Evolutionary conservation across 495 filamentous ascomycete genomes (phyloP).

Genomic region (Immersiella caudata): DNA sequence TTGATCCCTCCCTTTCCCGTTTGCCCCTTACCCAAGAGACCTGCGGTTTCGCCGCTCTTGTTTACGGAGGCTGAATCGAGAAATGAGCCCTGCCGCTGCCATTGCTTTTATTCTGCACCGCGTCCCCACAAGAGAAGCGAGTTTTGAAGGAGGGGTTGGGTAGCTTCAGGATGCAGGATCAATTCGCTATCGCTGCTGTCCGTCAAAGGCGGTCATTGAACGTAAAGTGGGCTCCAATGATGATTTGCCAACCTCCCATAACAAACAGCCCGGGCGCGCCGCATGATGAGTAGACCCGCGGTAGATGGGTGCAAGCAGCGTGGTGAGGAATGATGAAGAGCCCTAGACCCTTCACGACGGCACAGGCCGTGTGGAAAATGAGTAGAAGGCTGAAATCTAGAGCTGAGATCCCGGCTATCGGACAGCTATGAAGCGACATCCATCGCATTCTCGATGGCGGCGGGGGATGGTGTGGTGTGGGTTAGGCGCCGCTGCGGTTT

Average conservation of each 20-base stretch:
- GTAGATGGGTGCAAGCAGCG: not conserved
- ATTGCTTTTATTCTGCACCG: conserved; percentile 1
- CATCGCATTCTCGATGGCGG: conserved; percentile 17
- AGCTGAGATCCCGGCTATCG: conserved; percentile 10
- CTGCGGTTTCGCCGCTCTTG: conserved; percentile 9
- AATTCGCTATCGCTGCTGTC: conserved; percentile 15
- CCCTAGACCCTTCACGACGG: not conserved
- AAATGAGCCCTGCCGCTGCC: conserved; percentile 9
- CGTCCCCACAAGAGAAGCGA: conserved; percentile 19
- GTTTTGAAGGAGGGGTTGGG: conserved; percentile 24
- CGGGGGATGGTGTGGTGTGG: not conserved
- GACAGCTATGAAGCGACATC: conserved; percentile 5
- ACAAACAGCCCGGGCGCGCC: conserved; percentile 25
- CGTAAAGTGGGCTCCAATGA: conserved; percentile 6
- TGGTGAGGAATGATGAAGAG: not conserved
- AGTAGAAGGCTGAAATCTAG: not conserved
- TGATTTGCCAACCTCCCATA: conserved; percentile 27
- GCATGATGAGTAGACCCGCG: no score
- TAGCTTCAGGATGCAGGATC: conserved; percentile 14
- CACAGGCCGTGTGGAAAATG: not conserved
- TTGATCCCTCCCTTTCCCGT: not conserved
- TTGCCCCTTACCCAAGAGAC: conserved; percentile 5
- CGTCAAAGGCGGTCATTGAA: not conserved
- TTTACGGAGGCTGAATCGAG: conserved; percentile 19
- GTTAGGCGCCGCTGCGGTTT: conserved; percentile 32